Conservation (phyloP, 1,139 yeast species). For the Hyphopichia pseudoburtonii region DNA sequence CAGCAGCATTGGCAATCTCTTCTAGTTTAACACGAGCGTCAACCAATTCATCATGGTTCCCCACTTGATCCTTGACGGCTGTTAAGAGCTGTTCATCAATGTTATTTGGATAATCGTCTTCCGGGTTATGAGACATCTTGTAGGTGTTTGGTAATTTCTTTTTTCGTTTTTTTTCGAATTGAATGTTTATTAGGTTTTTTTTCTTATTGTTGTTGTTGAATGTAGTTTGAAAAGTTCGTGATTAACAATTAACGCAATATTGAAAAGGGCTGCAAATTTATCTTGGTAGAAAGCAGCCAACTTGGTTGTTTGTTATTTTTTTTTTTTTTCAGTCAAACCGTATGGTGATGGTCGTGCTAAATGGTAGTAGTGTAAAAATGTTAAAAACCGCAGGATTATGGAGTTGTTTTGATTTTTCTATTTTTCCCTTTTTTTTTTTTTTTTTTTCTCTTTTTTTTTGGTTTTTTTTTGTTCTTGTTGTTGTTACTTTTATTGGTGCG, state of each 20-base stretch:
- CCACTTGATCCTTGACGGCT: constrained; percentile 36
- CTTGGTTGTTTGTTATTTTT: background rate
- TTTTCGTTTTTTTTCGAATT: background rate
- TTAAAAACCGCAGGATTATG: constrained; percentile 7
- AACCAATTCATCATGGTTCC: constrained; percentile 26
- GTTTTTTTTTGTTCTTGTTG: no score
- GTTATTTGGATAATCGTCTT: constrained; percentile 42
- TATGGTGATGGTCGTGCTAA: constrained; percentile 19
- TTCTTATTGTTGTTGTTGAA: no score
- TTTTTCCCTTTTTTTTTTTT: background rate
- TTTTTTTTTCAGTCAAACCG: background rate
- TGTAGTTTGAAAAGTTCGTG: no score
- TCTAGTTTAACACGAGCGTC: constrained; percentile 32
- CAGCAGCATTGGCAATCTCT: constrained; percentile 31
- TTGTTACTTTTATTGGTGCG: no score
- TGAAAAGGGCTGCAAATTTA: constrained; percentile 3
- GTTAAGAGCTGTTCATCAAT: constrained; percentile 48
- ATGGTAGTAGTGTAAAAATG: constrained; percentile 28
- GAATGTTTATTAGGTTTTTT: background rate
- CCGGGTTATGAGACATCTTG: constrained; percentile 15
- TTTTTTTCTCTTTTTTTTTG: background rate
- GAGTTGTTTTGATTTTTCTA: constrained; percentile 3
- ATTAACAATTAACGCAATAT: no score
- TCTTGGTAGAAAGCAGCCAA: no score
- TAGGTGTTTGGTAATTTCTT: no score